Base-by-base conservation (phyloP, 192 early-diverging fungal genomes). In the Podila epigama region DNA sequence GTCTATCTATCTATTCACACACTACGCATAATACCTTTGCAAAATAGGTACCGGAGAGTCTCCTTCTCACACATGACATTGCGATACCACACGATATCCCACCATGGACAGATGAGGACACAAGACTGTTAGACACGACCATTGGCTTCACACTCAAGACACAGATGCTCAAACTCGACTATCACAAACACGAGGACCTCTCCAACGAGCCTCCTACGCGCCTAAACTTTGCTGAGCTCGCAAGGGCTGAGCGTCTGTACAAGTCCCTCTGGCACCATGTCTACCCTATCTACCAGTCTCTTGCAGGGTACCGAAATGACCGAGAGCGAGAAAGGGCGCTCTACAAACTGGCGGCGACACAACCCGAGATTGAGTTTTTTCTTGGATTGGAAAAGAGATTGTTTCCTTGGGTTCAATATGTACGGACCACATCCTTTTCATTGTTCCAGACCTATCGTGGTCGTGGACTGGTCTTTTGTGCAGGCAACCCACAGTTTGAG, bases 381-480 rank as follows among this genome's bases (percentile, higher is more conserved):
- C 22, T 67, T 37, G 58, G 57, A 3, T 40, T 85, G 6, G 84
- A 85, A 33, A 41, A 58, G 13, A 32, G 58, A 16, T 51, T 85
- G 9, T 85, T 65, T 42, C 81, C 84, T 15, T 85, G 84, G 84
- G 27, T 83, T 7, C 63, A 68, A 2, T 66, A 71, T 35, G 48
- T 55, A 11, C 80, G 75, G 35, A 51, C 36, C 39, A 63, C 69
- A 20, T 78, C 70, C 15, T 85, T 85, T 55, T 71, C 77, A 33
- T 72, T 84, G 2, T 66, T 69, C 10, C 29, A 59, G 5, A 56
- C 57, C 11, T 66, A 40, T 41, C 36, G 70, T 6, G 66, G 70
- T 9, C 66, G 62, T 32, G 86, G 86, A 12, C 65, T 88, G 31
- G 85, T 86, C 27, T 73, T 86, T 42, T 83, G 83, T 57, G 84